Conservation (phyloP, 441 rosid species). For the Brassica hybrid region DNA sequence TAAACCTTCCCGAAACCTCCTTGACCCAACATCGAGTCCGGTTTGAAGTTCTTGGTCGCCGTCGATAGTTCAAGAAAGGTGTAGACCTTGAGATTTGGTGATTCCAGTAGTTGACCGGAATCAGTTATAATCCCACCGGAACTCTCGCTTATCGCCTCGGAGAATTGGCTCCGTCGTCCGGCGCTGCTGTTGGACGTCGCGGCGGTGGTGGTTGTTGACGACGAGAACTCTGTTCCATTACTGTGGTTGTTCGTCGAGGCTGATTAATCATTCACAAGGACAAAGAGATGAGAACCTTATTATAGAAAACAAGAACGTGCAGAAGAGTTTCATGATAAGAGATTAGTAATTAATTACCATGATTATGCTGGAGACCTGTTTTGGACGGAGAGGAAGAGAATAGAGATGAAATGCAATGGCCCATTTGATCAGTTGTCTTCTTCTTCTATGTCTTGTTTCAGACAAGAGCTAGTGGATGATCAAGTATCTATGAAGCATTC, state of each 20-base stretch:
- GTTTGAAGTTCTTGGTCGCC: conserved; percentile 2
- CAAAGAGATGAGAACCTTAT: not conserved
- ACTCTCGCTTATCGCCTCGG: not conserved
- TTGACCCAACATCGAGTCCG: conserved; percentile 4
- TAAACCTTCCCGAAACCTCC: not conserved
- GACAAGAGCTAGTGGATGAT: conserved; percentile 15
- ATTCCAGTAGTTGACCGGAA: not conserved
- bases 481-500: conserved; percentile 1
- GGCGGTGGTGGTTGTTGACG: conserved; percentile 3
- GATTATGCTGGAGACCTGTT: conserved; percentile 2
- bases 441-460: not conserved
- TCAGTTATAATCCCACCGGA: not conserved
- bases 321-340: not conserved
- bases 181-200: not conserved
- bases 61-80: not conserved
- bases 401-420: not conserved
- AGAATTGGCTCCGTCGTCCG: not conserved
- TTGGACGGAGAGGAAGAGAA: conserved; percentile 4
- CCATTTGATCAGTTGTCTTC: not conserved
- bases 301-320: not conserved
- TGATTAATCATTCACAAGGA: conserved; percentile 4
- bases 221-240: not conserved
- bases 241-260: conserved; percentile 3
- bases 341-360: conserved; percentile 5
- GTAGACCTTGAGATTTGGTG: not conserved